phyloP scores from a whole-genome alignment of 2,329 filamentous ascomycete genomes.

The Aureobasidium sp. region DNA sequence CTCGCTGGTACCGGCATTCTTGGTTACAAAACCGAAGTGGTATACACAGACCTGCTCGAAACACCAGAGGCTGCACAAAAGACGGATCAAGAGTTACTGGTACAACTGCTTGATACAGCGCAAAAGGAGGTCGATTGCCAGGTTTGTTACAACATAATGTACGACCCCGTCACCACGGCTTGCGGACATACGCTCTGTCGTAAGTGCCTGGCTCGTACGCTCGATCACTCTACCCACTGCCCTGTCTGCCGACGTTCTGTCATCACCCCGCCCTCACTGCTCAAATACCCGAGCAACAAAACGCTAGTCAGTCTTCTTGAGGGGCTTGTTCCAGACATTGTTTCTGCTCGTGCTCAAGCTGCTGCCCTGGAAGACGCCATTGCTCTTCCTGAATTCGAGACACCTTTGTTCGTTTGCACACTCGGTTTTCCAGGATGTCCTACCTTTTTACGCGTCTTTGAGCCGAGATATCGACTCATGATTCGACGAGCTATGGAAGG shows the following conservation, averaged over 20 bases:
- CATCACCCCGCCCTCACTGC: constrained; percentile 44
- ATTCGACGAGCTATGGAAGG: constrained; percentile 69
- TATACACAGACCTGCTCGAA: constrained; percentile 38
- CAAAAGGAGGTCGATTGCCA: constrained; percentile 77
- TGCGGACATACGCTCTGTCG: constrained; percentile 90
- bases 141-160: constrained; percentile 74
- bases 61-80: constrained; percentile 24
- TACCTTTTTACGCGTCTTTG: constrained; percentile 85
- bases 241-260: constrained; percentile 70
- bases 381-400: constrained; percentile 50
- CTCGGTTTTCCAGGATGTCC: constrained; percentile 76
- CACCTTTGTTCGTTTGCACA: constrained; percentile 75
- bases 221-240: constrained; percentile 72
- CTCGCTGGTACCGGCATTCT: constrained; percentile 58
- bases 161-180: constrained; percentile 74
- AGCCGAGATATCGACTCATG: constrained; percentile 88
- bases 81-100: constrained; percentile 47
- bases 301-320: constrained; percentile 57
- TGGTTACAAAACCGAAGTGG: constrained; percentile 49
- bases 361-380: constrained; percentile 52
- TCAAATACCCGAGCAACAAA: constrained; percentile 52
- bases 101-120: constrained; percentile 53
- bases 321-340: constrained; percentile 61
- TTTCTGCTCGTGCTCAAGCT: constrained; percentile 52
- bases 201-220: constrained; percentile 65